A percentile compares a stretch with the other conserved stretches of the same genome.
Evolutionary conservation across 1,139 yeast genomes (phyloP).

Genomic region (Sugiyamaella japonica): DNA sequence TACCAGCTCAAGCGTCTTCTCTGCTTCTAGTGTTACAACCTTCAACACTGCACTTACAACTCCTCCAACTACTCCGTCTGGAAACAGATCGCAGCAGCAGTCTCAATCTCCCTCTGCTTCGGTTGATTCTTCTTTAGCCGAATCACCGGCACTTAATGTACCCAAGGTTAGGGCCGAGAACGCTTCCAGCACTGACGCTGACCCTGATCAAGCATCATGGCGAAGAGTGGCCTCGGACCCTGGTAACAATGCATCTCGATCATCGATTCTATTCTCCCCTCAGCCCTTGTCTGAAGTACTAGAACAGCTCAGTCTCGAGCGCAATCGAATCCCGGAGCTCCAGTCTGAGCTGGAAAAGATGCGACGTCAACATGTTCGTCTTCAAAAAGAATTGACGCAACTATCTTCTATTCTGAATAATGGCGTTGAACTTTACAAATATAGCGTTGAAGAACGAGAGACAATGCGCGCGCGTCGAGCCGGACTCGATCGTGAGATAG

Average conservation of each 20-base stretch:
- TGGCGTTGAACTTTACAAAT: conserved; percentile 19
- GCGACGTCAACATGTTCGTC: neutral
- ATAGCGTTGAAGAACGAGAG: conserved; percentile 24
- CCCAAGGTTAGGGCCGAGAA: neutral
- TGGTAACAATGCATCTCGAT: neutral
- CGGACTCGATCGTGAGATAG: conserved; percentile 25
- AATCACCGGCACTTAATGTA: neutral
- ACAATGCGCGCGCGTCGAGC: conserved; percentile 21
- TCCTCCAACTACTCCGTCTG: conserved; percentile 11
- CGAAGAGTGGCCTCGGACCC: conserved; percentile 9
- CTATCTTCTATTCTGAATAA: conserved; percentile 12
- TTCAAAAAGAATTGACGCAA: conserved; percentile 5
- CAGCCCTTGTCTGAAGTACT: conserved; percentile 7
- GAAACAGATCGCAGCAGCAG: neutral
- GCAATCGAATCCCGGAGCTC: conserved; percentile 10
- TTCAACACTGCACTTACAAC: conserved; percentile 2
- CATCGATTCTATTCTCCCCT: conserved; percentile 10
- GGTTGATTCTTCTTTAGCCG: neutral
- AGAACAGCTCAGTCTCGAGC: conserved; percentile 5
- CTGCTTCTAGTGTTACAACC: neutral
- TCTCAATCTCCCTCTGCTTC: neutral
- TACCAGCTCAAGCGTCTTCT: conserved; percentile 11
- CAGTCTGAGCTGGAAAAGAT: conserved; percentile 7
- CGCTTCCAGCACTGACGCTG: neutral
- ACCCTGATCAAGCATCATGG: neutral